These are phyloP conservation scores for Metahyphopichia silvanorum DNA, from an alignment of 805 yeast species.

Conservation along the genomic window DNA sequence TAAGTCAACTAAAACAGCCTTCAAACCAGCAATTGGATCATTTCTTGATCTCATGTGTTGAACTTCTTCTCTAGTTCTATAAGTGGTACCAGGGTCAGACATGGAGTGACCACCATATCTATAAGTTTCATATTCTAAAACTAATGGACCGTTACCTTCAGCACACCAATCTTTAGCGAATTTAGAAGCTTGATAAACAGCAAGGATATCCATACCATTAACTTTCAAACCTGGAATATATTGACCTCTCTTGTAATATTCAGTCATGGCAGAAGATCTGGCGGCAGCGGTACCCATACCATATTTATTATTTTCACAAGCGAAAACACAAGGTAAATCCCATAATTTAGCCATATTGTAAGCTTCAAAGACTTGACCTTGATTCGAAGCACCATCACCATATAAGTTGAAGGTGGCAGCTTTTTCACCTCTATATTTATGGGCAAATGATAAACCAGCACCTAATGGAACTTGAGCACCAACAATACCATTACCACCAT, in stretches of 20 bases:
- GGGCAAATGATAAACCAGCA: conserved; percentile 97
- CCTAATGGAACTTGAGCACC: conserved; percentile 99
- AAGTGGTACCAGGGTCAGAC: conserved; percentile 99
- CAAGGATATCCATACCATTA: conserved; percentile 97
- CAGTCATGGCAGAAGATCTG: conserved; percentile 94
- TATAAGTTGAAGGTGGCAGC: conserved; percentile 84
- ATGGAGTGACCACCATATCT: conserved; percentile 99
- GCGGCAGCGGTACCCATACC: conserved; percentile 99
- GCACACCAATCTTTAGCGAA: conserved; percentile 96
- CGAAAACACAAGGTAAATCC: conserved; percentile 91
- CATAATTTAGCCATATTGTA: conserved; percentile 99
- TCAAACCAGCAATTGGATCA: conserved; percentile 96
- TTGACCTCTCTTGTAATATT: conserved; percentile 98
- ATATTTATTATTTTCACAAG: conserved; percentile 98
- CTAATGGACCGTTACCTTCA: conserved; percentile 93
- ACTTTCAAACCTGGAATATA: conserved; percentile 98
- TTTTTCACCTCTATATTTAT: conserved; percentile 79
- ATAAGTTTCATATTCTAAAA: conserved; percentile 95
- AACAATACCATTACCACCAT: conserved; percentile 99
- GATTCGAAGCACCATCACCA: conserved; percentile 99
- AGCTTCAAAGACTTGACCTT: conserved; percentile 97
- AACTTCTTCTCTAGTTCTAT: conserved; percentile 99
- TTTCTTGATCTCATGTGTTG: conserved; percentile 98
- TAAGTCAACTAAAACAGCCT: conserved; percentile 78
- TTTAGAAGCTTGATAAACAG: conserved; percentile 92